phyloP scores from a whole-genome alignment of 768 basidiomycete genomes.

The Dictyophora rubrovolvata region DNA sequence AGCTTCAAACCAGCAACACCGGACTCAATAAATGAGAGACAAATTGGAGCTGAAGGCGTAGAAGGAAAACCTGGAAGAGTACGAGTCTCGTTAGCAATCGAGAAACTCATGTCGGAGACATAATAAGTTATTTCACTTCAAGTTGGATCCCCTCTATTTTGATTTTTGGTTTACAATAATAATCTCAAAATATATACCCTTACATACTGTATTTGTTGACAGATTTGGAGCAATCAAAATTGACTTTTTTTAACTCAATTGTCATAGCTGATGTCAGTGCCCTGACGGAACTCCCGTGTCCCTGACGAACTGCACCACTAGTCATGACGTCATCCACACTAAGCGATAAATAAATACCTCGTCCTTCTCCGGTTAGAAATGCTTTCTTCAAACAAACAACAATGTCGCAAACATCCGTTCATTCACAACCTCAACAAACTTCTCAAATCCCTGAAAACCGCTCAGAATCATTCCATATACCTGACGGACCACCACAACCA shows the following conservation, averaged over 20 bases:
- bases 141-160: neutral
- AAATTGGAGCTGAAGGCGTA: conserved; percentile 50
- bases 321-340: neutral
- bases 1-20: conserved; percentile 15
- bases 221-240: neutral
- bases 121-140: neutral
- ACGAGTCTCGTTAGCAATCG: conserved; percentile 55
- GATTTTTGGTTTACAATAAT: neutral
- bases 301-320: neutral
- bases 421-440: neutral
- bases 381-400: neutral
- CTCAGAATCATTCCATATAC: neutral
- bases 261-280: neutral
- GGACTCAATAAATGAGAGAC: conserved; percentile 10
- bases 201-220: too few relatives aligned
- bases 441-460: neutral
- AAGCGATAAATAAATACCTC: neutral
- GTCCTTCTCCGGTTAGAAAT: neutral
- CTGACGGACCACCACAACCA: neutral
- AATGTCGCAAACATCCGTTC: neutral
- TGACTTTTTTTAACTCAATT: neutral
- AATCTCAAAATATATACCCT: too few relatives aligned
- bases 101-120: conserved; percentile 24
- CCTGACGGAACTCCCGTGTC: neutral
- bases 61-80: conserved; percentile 57